Percentiles rank a stretch among this genome's conserved stretches.
These are phyloP conservation scores for Glycine soja DNA, from an alignment of 306 rosid genomes.

Conservation along the genomic window DNA sequence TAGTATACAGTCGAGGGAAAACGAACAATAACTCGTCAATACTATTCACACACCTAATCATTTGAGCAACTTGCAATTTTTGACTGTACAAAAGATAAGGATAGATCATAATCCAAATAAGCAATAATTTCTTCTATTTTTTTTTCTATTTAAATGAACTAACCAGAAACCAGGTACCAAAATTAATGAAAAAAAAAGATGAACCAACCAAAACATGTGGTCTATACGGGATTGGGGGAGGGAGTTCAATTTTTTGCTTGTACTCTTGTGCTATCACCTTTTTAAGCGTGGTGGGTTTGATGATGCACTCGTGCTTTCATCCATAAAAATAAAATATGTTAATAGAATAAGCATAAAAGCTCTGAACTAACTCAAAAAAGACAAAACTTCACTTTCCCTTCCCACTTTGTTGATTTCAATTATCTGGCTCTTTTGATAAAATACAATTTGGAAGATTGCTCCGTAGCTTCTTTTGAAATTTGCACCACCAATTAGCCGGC, in stretches of 20 bases:
- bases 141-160: constrained; percentile 7
- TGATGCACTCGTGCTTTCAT: background rate
- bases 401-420: constrained; percentile 40
- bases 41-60: constrained; percentile 10
- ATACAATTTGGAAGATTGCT: constrained; percentile 33
- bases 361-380: constrained; percentile 43
- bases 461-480: constrained; percentile 36
- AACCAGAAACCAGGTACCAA: background rate
- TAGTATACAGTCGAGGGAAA: constrained; percentile 6
- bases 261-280: constrained; percentile 14
- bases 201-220: constrained; percentile 49
- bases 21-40: background rate
- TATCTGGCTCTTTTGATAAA: constrained; percentile 14
- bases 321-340: constrained; percentile 6
- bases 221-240: constrained; percentile 21
- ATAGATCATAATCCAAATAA: constrained; percentile 7
- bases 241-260: background rate
- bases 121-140: background rate
- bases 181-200: background rate
- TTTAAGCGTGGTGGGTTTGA: constrained; percentile 27
- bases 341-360: constrained; percentile 31
- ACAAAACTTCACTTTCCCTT: constrained; percentile 49
- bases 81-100: constrained; percentile 8
- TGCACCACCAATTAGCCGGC: constrained; percentile 49
- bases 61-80: constrained; percentile 27